phyloP scores from a whole-genome alignment of 2,329 filamentous ascomycete genomes.

The Graphiopsis chlorocephala region DNA sequence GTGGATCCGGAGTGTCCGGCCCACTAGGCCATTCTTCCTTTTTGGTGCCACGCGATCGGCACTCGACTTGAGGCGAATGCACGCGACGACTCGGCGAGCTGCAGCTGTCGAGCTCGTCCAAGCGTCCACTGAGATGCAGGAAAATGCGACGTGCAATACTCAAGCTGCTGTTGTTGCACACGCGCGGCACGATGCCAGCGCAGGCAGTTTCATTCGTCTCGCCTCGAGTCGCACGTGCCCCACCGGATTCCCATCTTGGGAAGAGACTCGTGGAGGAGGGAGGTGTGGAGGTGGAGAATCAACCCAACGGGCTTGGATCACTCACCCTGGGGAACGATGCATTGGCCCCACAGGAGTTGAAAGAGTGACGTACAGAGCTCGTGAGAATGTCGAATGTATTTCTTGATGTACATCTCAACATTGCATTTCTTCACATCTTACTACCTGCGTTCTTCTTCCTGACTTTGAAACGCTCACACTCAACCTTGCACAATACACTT shows the following conservation, averaged over 20 bases:
- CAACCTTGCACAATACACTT: background rate
- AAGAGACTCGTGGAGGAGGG: background rate
- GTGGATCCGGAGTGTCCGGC: background rate
- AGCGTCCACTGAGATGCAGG: too few relatives aligned
- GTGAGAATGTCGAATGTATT: background rate
- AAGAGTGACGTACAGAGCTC: background rate
- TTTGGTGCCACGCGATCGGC: background rate
- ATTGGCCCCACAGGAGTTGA: background rate
- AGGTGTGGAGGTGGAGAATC: background rate
- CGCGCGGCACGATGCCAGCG: background rate
- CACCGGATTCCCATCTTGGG: background rate
- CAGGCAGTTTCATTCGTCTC: slow-evolving; percentile 5
- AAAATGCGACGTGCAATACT: background rate
- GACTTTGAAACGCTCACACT: too few relatives aligned
- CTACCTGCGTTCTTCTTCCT: background rate
- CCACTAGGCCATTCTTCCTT: background rate
- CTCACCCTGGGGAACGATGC: background rate
- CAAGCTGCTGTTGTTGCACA: background rate
- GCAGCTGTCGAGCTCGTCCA: background rate
- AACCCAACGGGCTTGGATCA: background rate
- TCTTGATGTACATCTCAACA: background rate
- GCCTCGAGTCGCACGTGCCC: background rate
- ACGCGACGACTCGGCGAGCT: background rate
- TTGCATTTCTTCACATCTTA: background rate
- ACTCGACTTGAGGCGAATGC: background rate